Evolutionary conservation across 1,284 basidiomycete genomes (phyloP), one percentile per base, ranked within the genome.

Genomic region (Volvariella surrecta): DNA sequence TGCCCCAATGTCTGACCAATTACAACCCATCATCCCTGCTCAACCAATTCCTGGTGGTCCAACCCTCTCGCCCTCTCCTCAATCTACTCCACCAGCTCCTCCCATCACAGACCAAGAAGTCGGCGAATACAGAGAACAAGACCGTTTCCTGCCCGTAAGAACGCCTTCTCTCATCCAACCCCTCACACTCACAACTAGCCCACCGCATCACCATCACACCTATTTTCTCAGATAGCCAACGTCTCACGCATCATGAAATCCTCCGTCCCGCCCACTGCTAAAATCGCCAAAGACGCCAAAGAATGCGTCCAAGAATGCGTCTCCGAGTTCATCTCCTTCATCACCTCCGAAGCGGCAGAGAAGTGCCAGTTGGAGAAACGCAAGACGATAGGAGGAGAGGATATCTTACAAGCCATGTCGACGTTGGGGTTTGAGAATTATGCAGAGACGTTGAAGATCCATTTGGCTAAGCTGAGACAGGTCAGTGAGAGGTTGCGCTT

Each of bases 301-400:
- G 92, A 96, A 64, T 92, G 88, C 62, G 89, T 96, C 38, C 93
- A 96, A 63, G 91, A 95, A 63, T 95, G 91, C 64, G 90, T 95
- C 40, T 92, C 87, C 32, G 94, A 97, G 68, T 93, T 95, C 66
- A 96, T 97, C 61, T 84, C 81, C 54, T 97, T 96, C 69, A 89
- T 97, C 61, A 93, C 90, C 21, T 84, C 81, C 30, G 90, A 94
- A 59, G 90, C 90, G 2, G 84, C 84, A 16, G 90, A 94, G 63
- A 88, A 89, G 54, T 91, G 89, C 53, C 79, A 84, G 55, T 70
- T 86, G 49, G 89, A 93, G 65, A 93, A 93, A 61, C 58, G 71
- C 28, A 73, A 73, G 54, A 74, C 71, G 32, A 91, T 96, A 41
- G 92, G 89, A 15, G 92, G 92, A 15, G 89, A 89, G 67, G 90